These are phyloP conservation scores for Forsythia suspensa DNA, from an alignment of 257 asterid species.

Conservation along the genomic window DNA sequence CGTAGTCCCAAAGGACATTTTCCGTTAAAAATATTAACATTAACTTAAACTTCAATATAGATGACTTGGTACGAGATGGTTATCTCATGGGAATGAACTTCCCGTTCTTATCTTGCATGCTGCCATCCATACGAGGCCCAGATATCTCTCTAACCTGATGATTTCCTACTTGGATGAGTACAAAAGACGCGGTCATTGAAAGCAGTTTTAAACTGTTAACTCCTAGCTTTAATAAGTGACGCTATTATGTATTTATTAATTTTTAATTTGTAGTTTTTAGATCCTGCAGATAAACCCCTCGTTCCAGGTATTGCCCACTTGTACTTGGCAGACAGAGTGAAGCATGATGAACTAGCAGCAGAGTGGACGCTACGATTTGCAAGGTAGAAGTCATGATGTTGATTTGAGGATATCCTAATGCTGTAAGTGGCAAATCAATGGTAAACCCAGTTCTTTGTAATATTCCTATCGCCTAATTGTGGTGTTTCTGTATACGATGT, in stretches of 20 bases:
- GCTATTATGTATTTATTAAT: neutral
- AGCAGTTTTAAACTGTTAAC: neutral
- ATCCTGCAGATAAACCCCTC: constrained; percentile 75
- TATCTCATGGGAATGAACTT: neutral
- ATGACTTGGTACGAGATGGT: neutral
- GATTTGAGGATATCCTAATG: neutral
- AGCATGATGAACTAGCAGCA: constrained; percentile 77
- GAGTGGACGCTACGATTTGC: constrained; percentile 91
- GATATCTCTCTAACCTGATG: neutral
- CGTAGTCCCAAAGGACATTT: neutral
- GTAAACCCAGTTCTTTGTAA: neutral
- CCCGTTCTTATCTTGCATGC: neutral
- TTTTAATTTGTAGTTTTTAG: neutral
- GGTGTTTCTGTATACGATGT: neutral
- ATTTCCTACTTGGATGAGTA: neutral
- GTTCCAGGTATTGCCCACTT: constrained; percentile 73
- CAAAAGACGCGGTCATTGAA: neutral
- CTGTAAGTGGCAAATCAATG: neutral
- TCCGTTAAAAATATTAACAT: neutral
- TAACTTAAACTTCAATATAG: neutral
- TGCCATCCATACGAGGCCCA: neutral
- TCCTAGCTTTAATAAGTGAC: neutral
- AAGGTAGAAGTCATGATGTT: constrained; percentile 28
- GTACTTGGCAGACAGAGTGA: constrained; percentile 68
- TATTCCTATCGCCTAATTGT: neutral